These are phyloP conservation scores for Dictyostelium intermedium DNA, from an alignment of 78 protist genomes.

Conservation along the genomic window DNA sequence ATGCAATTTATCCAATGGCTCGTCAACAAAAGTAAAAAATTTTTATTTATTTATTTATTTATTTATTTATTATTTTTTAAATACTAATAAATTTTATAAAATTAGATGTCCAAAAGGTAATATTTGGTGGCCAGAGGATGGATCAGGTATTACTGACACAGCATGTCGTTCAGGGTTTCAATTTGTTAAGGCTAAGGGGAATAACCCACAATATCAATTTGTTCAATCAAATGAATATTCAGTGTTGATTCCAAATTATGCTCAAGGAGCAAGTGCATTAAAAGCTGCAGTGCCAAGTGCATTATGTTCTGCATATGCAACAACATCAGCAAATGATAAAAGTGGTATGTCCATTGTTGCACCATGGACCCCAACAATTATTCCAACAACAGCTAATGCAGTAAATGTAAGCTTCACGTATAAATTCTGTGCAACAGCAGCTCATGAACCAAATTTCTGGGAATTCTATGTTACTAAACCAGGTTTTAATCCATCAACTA, in stretches of 20 bases:
- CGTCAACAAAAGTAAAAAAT: constrained; percentile 25
- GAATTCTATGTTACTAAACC: constrained; percentile 43
- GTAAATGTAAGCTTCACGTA: not conserved
- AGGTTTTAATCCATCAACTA: constrained; percentile 11
- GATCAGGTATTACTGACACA: not conserved
- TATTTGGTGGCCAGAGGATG: constrained; percentile 33
- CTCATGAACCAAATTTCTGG: constrained; percentile 42
- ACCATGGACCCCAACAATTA: constrained; percentile 3
- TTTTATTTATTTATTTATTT: not conserved
- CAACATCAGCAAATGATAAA: not conserved
- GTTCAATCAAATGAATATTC: constrained; percentile 50
- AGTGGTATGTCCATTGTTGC: constrained; percentile 25
- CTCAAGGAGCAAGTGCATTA: constrained; percentile 27
- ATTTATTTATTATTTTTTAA: not conserved
- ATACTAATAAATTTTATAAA: not conserved
- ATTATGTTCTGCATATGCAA: constrained; percentile 33
- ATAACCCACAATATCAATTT: constrained; percentile 44
- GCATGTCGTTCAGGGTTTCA: constrained; percentile 38
- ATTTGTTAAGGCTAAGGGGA: constrained; percentile 9
- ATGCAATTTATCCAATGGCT: constrained; percentile 1
- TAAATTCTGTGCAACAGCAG: constrained; percentile 60
- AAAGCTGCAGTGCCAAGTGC: constrained; percentile 19
- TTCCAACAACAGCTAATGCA: not conserved
- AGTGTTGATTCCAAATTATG: constrained; percentile 44
- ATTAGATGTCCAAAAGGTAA: not conserved